A percentile compares a stretch with the other conserved stretches of the same genome.
Conservation (phyloP, 2,329 filamentous ascomycete genomes). For the Didymella exigua region DNA sequence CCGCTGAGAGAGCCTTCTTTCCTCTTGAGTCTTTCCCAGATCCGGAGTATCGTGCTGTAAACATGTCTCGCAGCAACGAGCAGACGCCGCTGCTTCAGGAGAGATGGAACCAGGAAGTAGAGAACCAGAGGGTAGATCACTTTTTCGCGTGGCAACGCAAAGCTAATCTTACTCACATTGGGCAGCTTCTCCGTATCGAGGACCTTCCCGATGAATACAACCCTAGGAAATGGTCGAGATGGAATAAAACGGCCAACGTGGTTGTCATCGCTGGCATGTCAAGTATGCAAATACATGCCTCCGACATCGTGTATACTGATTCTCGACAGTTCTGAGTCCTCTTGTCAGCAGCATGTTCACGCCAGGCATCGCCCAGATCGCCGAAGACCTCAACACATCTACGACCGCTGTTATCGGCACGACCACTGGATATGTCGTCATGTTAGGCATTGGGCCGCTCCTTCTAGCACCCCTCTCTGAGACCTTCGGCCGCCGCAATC, state of each 20-base stretch:
- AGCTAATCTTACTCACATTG: neutral
- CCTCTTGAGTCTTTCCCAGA: neutral
- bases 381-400: slow-evolving; percentile 52
- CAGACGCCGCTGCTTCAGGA: slow-evolving; percentile 49
- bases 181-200: slow-evolving; percentile 28
- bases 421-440: slow-evolving; percentile 58
- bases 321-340: slow-evolving; percentile 50
- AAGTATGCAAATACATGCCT: slow-evolving; percentile 31
- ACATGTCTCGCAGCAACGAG: slow-evolving; percentile 42
- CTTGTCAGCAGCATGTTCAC: slow-evolving; percentile 59
- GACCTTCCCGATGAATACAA: slow-evolving; percentile 50
- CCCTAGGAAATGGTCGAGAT: slow-evolving; percentile 54
- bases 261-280: slow-evolving; percentile 58
- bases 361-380: slow-evolving; percentile 58
- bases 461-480: slow-evolving; percentile 55
- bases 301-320: neutral
- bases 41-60: neutral
- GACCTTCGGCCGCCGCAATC: slow-evolving; percentile 53
- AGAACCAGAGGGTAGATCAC: slow-evolving; percentile 35
- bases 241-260: slow-evolving; percentile 57
- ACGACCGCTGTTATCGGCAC: slow-evolving; percentile 54
- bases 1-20: neutral
- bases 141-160: slow-evolving; percentile 22
- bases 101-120: slow-evolving; percentile 38
- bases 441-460: slow-evolving; percentile 56